Evolutionary conservation across 257 asterid genomes (phyloP), one percentile per base, ranked within the genome.

Genomic region (Verbascum thapsus): DNA sequence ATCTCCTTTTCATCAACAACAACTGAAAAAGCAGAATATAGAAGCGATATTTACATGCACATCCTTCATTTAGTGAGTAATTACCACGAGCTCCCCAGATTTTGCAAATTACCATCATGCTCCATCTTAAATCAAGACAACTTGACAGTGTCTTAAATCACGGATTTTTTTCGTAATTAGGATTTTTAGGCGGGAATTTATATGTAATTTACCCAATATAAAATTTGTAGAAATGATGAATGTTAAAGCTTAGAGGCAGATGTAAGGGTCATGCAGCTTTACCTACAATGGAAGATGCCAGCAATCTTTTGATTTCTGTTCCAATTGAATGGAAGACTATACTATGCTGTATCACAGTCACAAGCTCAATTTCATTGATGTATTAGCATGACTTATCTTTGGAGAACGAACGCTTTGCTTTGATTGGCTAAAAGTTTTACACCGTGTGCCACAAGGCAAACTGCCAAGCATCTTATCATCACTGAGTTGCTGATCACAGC

Each of bases 401-500:
- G 66, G 53, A 69, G 56, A 38, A 50, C 60, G 23, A 80, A 67
- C 20, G 53, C 73, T 34, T 32, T 71, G 62, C 32, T 71, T 43
- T 64, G 78, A 71, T 70, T 51, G 68, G 69, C 75, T 44, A 81
- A 51, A 53, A 82, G 72, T 80, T 88, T 88, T 50, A 77, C 22
- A 44, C 79, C 61, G 53, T 78, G 83, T 45, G 94, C 95, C 67
- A 80, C 52, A 13, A 81, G 45, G 73, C 88, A 77, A 57, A 80
- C 69, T 47, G 78, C 75, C 71, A 87, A 66, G 81, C 95, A 88
- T 79, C 79, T 73, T 58, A 71, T 63, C 74, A 72, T 74, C 52
- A 10, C 61, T 7, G 95, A 80, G 66, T 75, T 67, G 2, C 90
- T 72, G 62, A 77, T 63, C 64, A 84, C 96, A 85, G 77, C 53